A percentile compares a stretch with the other conserved stretches of the same genome.
Conservation (phyloP, 2,329 filamentous ascomycete species). For the Decorospora gaudefroyi region DNA sequence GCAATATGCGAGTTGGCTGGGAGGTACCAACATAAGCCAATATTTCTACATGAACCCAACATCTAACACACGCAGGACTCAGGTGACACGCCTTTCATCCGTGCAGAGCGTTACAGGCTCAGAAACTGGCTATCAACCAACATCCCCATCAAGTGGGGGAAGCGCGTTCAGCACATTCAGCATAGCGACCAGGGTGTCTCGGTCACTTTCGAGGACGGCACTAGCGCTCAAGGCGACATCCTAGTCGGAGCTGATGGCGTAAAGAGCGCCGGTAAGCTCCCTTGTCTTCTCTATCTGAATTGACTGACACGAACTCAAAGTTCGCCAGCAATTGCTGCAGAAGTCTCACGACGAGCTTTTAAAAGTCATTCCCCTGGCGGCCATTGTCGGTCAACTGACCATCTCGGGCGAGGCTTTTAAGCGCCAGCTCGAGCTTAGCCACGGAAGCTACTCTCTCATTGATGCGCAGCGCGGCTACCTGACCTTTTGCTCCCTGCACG, state of each 20-base stretch:
- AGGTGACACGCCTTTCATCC: constrained; percentile 4
- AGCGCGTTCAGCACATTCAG: constrained; percentile 41
- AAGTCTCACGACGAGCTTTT: neutral
- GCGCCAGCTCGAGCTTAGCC: constrained; percentile 11
- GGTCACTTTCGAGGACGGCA: constrained; percentile 53
- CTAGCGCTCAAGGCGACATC: constrained; percentile 51
- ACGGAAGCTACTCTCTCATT: constrained; percentile 6
- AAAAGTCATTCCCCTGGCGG: constrained; percentile 8
- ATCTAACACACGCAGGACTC: constrained; percentile 4
- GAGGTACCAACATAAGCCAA: neutral
- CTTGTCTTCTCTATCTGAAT: too few species aligned
- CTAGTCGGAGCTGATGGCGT: constrained; percentile 59
- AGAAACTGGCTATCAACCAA: constrained; percentile 25
- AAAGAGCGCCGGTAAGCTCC: constrained; percentile 8
- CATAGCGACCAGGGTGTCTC: constrained; percentile 48
- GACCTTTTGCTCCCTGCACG: constrained; percentile 8
- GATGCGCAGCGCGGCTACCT: constrained; percentile 9
- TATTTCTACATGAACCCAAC: neutral
- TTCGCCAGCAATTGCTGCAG: constrained; percentile 11
- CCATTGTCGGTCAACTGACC: constrained; percentile 8
- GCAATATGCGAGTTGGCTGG: neutral
- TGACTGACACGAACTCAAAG: too few species aligned
- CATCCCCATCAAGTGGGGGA: constrained; percentile 47
- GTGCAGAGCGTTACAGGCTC: constrained; percentile 11
- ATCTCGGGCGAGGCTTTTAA: constrained; percentile 12